Evolutionary conservation across 257 asterid genomes (phyloP), one percentile per base, ranked within the genome.

Genomic region (Penstemon eatonii): DNA sequence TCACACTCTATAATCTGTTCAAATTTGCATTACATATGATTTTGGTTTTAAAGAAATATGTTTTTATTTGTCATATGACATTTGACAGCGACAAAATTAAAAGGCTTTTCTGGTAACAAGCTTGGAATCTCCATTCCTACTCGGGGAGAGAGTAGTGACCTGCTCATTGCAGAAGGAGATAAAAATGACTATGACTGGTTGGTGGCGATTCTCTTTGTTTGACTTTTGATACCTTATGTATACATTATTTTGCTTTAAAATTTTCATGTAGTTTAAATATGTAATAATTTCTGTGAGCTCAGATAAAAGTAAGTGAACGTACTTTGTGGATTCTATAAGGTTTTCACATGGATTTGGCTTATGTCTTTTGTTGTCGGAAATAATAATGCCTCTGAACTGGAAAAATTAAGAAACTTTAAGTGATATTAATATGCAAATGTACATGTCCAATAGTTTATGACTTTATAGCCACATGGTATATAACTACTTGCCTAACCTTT

Each of bases 131-230:
- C 95, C 52, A 63, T 84, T 83, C 95, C 94, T 83, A 80, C 89
- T 74, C 88, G 94, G 15, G 96, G 97, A 59, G 91, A 89, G 85
- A 82, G 91, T 75, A 89, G 91, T 58, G 93, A 91, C 72, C 81
- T 94, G 59, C 99, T 93, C 71, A 87, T 83, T 73, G 91, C 79
- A 36, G 96, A 87, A 54, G 96, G 92, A 61, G 96, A 93, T 70
- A 93, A 90, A 81, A 90, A 87, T 73, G 99, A 93, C 69, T 91
- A 93, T 70, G 97, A 93, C 76, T 93, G 99, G 99, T 90, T 56
- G 74, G 92, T 75, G 59, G 40, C 70, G 42, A 63, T 72, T 60
- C 55, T 36, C 38, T 62, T 13, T 38, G 55, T 52, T 25, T 63
- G 67, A 51, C 57, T 65, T 54, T 69, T 69, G 57, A 54, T 68